These are phyloP conservation scores for Cupressus sempervirens DNA, from an alignment of 75 land plant genomes.

Conservation along the genomic window DNA sequence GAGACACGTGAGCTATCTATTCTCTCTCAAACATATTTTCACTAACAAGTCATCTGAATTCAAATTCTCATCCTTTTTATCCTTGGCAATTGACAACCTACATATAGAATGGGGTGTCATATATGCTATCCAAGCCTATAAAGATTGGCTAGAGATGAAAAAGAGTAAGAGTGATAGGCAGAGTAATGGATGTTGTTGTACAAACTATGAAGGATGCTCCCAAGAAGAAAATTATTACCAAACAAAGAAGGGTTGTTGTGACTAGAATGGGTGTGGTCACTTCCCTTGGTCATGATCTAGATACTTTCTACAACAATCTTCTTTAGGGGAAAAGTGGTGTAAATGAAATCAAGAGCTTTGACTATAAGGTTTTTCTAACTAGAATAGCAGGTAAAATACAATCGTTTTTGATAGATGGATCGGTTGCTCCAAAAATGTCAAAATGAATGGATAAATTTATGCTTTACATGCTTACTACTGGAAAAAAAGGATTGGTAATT, in stretches of 20 bases:
- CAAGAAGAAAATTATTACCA: constrained; percentile 29
- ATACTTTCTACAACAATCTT: neutral
- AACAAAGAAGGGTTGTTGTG: constrained; percentile 42
- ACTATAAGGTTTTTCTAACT: no score
- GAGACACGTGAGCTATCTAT: no score
- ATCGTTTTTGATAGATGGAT: constrained; percentile 45
- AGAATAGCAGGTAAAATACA: neutral
- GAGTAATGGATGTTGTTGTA: constrained; percentile 33
- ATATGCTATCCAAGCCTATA: neutral
- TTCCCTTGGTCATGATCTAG: constrained; percentile 40
- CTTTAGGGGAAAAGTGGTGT: no score
- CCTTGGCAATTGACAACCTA: no score
- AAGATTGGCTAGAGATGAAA: constrained; percentile 13
- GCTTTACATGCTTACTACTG: constrained; percentile 50
- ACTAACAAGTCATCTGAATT: no score
- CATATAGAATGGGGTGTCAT: no score
- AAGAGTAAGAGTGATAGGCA: constrained; percentile 21
- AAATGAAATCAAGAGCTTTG: no score
- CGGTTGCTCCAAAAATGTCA: constrained; percentile 49
- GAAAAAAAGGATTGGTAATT: constrained; percentile 43
- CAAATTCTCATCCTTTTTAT: no score
- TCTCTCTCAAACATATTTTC: no score
- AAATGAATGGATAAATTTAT: constrained; percentile 55
- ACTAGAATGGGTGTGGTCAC: constrained; percentile 52
- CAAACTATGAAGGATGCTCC: constrained; percentile 29